Evolutionary conservation across 768 basidiomycete species (phyloP).

Genomic region (Agrocybe praecox): DNA sequence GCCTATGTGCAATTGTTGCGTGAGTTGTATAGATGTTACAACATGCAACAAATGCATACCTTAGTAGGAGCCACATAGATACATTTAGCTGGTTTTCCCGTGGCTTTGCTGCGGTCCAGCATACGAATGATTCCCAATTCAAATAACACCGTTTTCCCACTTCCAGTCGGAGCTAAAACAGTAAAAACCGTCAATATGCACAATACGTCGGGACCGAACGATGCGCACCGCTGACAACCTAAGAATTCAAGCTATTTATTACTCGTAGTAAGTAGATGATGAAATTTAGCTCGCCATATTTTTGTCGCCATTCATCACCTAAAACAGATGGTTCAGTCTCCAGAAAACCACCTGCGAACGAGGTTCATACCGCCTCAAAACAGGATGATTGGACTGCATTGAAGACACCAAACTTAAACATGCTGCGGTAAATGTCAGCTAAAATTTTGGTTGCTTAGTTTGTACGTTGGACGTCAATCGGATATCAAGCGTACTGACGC

Average conservation of each 20-base stretch:
- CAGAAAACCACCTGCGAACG: neutral
- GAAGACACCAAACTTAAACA: conserved; percentile 91
- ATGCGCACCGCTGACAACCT: conserved; percentile 72
- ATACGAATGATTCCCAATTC: conserved; percentile 87
- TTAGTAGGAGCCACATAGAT: conserved; percentile 96
- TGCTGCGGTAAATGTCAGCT: conserved; percentile 81
- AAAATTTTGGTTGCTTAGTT: neutral
- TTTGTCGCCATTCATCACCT: conserved; percentile 62
- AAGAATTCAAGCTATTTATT: neutral
- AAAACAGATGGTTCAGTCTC: neutral
- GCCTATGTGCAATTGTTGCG: conserved; percentile 49
- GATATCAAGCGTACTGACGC: conserved; percentile 42
- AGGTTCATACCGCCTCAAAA: conserved; percentile 64
- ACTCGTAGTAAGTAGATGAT: neutral
- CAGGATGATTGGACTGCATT: conserved; percentile 90
- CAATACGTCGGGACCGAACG: no score
- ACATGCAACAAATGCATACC: conserved; percentile 36
- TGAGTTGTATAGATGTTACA: neutral
- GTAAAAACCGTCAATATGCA: neutral
- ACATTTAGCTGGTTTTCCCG: conserved; percentile 54
- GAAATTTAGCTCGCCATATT: conserved; percentile 56
- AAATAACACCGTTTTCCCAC: conserved; percentile 95
- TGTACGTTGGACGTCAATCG: no score
- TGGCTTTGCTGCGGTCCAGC: conserved; percentile 45
- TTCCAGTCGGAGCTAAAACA: conserved; percentile 84